phyloP scores from a whole-genome alignment of 352 stramenopile genomes.

The Phytopythium sindhum region DNA sequence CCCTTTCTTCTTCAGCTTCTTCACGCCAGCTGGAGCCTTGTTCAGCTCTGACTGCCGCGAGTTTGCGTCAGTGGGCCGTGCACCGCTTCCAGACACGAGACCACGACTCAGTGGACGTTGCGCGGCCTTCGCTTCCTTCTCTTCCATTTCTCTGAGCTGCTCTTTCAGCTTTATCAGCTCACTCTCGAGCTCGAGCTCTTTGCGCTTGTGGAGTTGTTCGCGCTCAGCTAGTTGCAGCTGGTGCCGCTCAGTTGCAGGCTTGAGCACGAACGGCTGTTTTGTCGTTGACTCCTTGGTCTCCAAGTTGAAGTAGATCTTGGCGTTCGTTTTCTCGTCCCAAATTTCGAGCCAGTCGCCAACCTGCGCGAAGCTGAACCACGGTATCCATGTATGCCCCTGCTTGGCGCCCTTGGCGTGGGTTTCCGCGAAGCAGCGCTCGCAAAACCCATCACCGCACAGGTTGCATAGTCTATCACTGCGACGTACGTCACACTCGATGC shows the following conservation, averaged over 20 bases:
- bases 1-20: slow-evolving; percentile 17
- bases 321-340: slow-evolving; percentile 38
- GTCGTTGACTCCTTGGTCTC: slow-evolving; percentile 73
- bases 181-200: slow-evolving; percentile 53
- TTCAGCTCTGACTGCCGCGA: neutral
- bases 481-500: slow-evolving; percentile 62
- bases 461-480: slow-evolving; percentile 55
- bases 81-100: slow-evolving; percentile 3
- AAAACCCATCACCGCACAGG: slow-evolving; percentile 76
- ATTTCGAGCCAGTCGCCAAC: slow-evolving; percentile 77
- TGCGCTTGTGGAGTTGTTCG: slow-evolving; percentile 35
- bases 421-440: slow-evolving; percentile 46
- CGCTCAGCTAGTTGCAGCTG: slow-evolving; percentile 48
- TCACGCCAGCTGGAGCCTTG: neutral
- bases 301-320: slow-evolving; percentile 68
- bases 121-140: slow-evolving; percentile 22
- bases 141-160: slow-evolving; percentile 39
- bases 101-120: slow-evolving; percentile 21
- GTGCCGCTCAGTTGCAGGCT: slow-evolving; percentile 54
- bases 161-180: slow-evolving; percentile 69
- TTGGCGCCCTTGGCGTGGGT: slow-evolving; percentile 62
- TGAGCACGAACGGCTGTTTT: slow-evolving; percentile 43
- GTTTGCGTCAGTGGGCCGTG: neutral
- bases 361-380: slow-evolving; percentile 46
- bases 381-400: slow-evolving; percentile 53